These are phyloP conservation scores for Pyricularia grisea DNA, from an alignment of 2,329 filamentous ascomycete genomes.

Conservation along the genomic window DNA sequence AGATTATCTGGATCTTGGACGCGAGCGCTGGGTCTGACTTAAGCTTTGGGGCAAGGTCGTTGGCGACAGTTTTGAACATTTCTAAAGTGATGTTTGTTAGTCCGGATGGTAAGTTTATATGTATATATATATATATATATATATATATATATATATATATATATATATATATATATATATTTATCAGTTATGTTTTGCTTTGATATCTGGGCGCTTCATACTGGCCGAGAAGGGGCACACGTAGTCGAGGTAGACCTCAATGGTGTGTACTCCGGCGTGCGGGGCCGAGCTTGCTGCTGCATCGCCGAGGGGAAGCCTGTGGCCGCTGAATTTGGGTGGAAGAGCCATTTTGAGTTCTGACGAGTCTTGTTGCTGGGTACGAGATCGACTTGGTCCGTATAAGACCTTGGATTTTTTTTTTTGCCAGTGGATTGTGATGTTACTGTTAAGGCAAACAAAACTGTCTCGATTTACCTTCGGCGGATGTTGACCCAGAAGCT, in stretches of 20 bases:
- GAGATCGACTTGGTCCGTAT: neutral
- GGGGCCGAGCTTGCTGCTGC: neutral
- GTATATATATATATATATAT: too few relatives aligned
- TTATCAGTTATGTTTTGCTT: slow-evolving; percentile 37
- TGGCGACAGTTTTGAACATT: slow-evolving; percentile 69
- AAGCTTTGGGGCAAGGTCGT: slow-evolving; percentile 54
- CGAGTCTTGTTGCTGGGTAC: neutral
- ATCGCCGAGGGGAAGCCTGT: slow-evolving; percentile 40
- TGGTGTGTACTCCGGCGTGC: slow-evolving; percentile 34
- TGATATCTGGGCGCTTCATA: slow-evolving; percentile 5
- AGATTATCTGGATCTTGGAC: slow-evolving; percentile 60
- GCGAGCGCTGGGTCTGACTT: slow-evolving; percentile 46
- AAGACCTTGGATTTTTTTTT: too few relatives aligned
- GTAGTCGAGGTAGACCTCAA: slow-evolving; percentile 75
- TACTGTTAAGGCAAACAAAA: neutral
- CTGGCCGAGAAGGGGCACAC: slow-evolving; percentile 65
- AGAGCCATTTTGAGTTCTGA: slow-evolving; percentile 51
- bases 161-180: too few relatives aligned
- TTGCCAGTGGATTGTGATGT: neutral
- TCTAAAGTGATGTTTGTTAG: slow-evolving; percentile 13
- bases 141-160: too few relatives aligned
- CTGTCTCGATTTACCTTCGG: neutral
- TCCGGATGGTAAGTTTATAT: slow-evolving; percentile 20
- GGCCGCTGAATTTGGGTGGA: slow-evolving; percentile 67
- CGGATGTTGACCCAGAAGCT: neutral